Base-by-base conservation (phyloP, 1,284 basidiomycete species). In the Marasmius oreades region DNA sequence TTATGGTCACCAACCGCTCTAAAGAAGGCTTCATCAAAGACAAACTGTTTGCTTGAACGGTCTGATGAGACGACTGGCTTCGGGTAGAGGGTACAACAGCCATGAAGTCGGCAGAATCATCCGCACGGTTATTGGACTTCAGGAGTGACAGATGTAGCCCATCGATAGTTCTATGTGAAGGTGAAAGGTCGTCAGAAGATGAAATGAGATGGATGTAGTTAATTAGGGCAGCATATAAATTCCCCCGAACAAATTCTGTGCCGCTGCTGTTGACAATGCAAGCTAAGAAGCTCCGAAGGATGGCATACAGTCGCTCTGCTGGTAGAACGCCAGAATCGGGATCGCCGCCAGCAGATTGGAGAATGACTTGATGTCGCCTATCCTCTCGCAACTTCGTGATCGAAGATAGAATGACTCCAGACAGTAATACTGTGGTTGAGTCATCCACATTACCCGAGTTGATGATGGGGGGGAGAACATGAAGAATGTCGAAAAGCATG, bases 191-290 rank as follows among this genome's bases (percentile, higher is more conserved):
- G 57, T 62, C 66, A 50, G 61, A 64, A 47, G 68, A 66, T 44
- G 69, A 61, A 51, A 85, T 74, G 34, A 96, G 80, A 65, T 95
- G 89, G 37, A 97, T 75, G 69, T 92, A 95, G 69, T 96, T 95
- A 71, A 93, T 85, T 55, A 98, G 76, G 2, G 91, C 80, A 6
- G 93, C 92, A 70, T 97, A 98, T n/a, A 98, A 77, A 69, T 98
- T 98, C 11, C 95, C 95, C n/a, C 95, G 86, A n/a, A 95, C 88
- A 51, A 91, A 77, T 64, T 95, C 92, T n/a, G 88, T 82, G 4
- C 86, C 88, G 55, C 88, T 90, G 54, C 84, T 88, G 58, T 90
- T 85, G 53, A 91, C 67, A 51, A 95, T 81, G 43, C 88, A 90
- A 58, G 93, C 87, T 56, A 97, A 67, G 24, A 95, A 76, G 60